Evolutionary conservation across 257 asterid genomes (phyloP), one percentile per base, ranked within the genome.

Genomic region (Avicennia marina): DNA sequence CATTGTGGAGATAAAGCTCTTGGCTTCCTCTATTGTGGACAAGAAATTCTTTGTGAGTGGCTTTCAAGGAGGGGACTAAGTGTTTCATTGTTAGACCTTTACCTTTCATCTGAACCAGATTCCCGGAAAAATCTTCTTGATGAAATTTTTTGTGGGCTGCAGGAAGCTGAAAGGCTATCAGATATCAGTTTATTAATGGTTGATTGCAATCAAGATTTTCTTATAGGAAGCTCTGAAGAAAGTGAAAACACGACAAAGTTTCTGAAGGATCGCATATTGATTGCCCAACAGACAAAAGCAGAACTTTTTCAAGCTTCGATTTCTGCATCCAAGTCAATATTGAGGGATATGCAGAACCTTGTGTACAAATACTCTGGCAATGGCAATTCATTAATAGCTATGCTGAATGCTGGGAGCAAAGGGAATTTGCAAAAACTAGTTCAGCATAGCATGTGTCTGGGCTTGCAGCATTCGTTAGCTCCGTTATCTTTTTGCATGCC

Each of bases 361-460:
- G 86, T 79, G 27, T 93, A 80, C 77, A 79, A 67, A 12, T 81
- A 80, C 70, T 79, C 89, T 0, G 67, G 68, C 60, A 59, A 56
- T 15, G 55, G 71, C 31, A 93, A 93, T 71, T 73, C 99, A 2
- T 63, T 86, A 53, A 46, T 93, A 44, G 75, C 79, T 50, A 93
- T 93, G 99, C 58, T 93, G 25, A 93, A 81, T 72, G 93, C 99
- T 48, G 99, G 97, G 64, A 93, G 99, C 79, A 93, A 93, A 66
- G 99, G 99, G 20, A 93, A 86, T 72, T 50, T 86, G 63, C 85
- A 77, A 64, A 93, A 93, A 60, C 52, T 93, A 34, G 93, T 82
- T 60, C 99, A 89, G 70, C 99, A 93, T 38, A 79, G 95, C 74
- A 77, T 93, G 95, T 86, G 97, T 46, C 63, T 93, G 53, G 99